These are phyloP conservation scores for Geotrichum klebahnii DNA, from an alignment of 1,139 yeast species.

Conservation along the genomic window DNA sequence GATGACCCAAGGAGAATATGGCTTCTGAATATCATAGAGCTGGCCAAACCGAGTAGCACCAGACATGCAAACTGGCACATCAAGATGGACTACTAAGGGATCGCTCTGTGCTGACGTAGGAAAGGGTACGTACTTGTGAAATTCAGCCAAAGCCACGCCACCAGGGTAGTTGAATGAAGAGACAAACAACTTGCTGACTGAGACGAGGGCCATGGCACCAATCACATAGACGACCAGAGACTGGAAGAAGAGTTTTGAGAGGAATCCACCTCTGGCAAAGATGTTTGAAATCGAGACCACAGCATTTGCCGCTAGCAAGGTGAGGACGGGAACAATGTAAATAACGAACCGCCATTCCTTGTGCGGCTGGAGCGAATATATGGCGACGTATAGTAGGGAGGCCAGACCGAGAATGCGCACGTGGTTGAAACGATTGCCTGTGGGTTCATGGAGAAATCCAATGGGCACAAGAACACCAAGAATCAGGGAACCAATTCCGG, in stretches of 20 bases:
- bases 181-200: slow-evolving; percentile 46
- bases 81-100: slow-evolving; percentile 57
- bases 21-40: slow-evolving; percentile 37
- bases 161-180: slow-evolving; percentile 88
- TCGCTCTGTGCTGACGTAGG: slow-evolving; percentile 16
- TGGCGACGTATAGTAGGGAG: slow-evolving; percentile 50
- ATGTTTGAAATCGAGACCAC: slow-evolving; percentile 39
- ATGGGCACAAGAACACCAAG: slow-evolving; percentile 41
- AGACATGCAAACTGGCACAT: slow-evolving; percentile 79
- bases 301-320: slow-evolving; percentile 62
- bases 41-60: slow-evolving; percentile 78
- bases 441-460: slow-evolving; percentile 39
- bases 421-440: slow-evolving; percentile 33
- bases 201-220: slow-evolving; percentile 44
- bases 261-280: slow-evolving; percentile 23
- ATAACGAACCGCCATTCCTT: slow-evolving; percentile 92
- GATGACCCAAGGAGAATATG: slow-evolving; percentile 38
- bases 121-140: slow-evolving; percentile 47
- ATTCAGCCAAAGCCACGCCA: slow-evolving; percentile 60
- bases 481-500: slow-evolving; percentile 9
- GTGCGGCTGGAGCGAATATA: slow-evolving; percentile 80
- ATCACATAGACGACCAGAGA: slow-evolving; percentile 31
- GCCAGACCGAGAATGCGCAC: slow-evolving; percentile 46
- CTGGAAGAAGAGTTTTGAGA: slow-evolving; percentile 34
- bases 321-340: slow-evolving; percentile 67